These are phyloP conservation scores for Suillus variegatus DNA, from an alignment of 768 basidiomycete species.

Conservation along the genomic window DNA sequence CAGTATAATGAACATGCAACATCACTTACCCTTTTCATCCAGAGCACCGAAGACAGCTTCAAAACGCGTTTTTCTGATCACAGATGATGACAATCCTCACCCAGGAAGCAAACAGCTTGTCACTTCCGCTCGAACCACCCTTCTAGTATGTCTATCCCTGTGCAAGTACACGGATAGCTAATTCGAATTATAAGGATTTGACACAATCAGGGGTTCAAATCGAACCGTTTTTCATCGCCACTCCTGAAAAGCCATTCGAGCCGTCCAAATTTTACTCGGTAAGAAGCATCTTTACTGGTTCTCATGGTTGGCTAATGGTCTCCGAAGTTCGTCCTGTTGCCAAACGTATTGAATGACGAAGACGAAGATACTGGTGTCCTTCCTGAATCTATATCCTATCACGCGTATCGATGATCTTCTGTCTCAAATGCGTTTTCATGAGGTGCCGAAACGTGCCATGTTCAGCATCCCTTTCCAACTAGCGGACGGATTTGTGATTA, in stretches of 20 bases:
- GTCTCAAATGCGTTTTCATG: constrained; percentile 77
- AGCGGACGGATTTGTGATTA: constrained; percentile 71
- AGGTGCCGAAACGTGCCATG: constrained; percentile 78
- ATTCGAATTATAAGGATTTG: constrained; percentile 61
- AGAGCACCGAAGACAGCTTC: constrained; percentile 87
- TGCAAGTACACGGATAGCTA: neutral
- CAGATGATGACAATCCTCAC: constrained; percentile 61
- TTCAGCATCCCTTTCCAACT: constrained; percentile 84
- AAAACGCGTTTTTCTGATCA: constrained; percentile 93
- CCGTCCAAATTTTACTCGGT: constrained; percentile 79
- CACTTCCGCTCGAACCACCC: constrained; percentile 70
- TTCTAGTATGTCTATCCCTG: constrained; percentile 48
- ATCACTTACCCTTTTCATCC: constrained; percentile 4
- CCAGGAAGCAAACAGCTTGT: constrained; percentile 57
- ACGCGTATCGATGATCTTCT: constrained; percentile 77
- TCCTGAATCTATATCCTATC: constrained; percentile 72
- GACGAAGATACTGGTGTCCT: constrained; percentile 54
- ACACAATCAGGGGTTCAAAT: constrained; percentile 75
- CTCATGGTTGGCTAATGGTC: neutral
- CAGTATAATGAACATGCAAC: constrained; percentile 3
- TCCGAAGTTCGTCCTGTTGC: constrained; percentile 58
- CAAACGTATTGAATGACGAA: constrained; percentile 51
- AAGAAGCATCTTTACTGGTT: constrained; percentile 23
- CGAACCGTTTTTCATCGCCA: constrained; percentile 89
- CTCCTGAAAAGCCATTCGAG: constrained; percentile 66